phyloP scores from a whole-genome alignment of 192 early-diverging fungal genomes.

The Lunasporangiospora selenospora region DNA sequence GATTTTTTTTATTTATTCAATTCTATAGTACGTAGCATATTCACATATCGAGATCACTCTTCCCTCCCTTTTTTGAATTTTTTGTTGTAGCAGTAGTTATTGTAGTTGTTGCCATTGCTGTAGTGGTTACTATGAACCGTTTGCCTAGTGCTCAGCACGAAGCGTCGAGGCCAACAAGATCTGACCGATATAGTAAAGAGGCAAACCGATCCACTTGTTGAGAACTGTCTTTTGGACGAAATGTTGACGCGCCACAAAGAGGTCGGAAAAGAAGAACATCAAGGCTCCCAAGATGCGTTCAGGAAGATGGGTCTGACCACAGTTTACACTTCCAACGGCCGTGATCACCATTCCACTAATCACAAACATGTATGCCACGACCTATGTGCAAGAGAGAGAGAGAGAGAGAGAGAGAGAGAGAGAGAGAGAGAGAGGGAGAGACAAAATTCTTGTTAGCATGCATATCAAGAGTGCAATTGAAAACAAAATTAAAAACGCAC shows the following conservation, averaged over 20 bases:
- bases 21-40: not conserved
- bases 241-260: constrained; percentile 38
- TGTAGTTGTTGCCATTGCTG: not conserved
- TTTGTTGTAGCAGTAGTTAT: not conserved
- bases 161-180: constrained; percentile 36
- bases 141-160: constrained; percentile 14
- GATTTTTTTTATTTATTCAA: too few relatives aligned
- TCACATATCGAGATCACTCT: constrained; percentile 3
- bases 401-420: not conserved
- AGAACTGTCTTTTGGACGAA: constrained; percentile 36
- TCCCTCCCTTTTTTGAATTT: not conserved
- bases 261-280: constrained; percentile 41
- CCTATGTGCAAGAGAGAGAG: constrained; percentile 8
- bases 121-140: not conserved
- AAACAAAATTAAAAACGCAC: too few relatives aligned
- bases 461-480: too few relatives aligned
- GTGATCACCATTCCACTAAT: constrained; percentile 42
- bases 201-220: constrained; percentile 43
- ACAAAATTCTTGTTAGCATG: too few relatives aligned
- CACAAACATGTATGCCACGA: constrained; percentile 35
- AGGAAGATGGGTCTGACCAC: constrained; percentile 10
- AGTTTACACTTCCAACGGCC: constrained; percentile 29
- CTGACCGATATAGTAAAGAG: constrained; percentile 42
- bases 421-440: too few relatives aligned
- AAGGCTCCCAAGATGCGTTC: constrained; percentile 34